These are phyloP conservation scores for Salix purpurea DNA, from an alignment of 345 rosid genomes.

Conservation along the genomic window DNA sequence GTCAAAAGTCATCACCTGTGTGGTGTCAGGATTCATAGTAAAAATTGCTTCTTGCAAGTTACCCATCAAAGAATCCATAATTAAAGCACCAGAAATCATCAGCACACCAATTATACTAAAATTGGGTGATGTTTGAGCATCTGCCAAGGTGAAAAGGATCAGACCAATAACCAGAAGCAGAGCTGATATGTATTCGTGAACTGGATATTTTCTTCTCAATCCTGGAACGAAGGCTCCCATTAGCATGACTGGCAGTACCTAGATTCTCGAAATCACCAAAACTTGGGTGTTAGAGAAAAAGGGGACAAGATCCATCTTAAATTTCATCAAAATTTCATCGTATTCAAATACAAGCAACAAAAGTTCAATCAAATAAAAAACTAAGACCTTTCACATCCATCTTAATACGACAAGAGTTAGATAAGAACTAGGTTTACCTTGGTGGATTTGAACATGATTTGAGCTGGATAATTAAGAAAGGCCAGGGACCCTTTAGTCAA, in stretches of 20 bases:
- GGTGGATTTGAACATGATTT: constrained; percentile 96
- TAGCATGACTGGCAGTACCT: constrained; percentile 95
- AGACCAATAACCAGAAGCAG: constrained; percentile 74
- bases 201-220: constrained; percentile 74
- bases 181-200: constrained; percentile 78
- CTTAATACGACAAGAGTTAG: neutral
- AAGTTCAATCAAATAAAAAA: neutral
- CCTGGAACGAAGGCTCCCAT: constrained; percentile 99
- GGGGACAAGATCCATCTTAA: neutral
- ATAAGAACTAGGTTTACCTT: constrained; percentile 44
- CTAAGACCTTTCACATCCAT: neutral
- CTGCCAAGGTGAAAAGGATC: constrained; percentile 89
- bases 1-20: constrained; percentile 46
- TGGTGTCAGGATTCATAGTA: constrained; percentile 74
- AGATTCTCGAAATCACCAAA: constrained; percentile 13
- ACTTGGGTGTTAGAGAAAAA: neutral
- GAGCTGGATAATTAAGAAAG: constrained; percentile 90
- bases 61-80: constrained; percentile 84
- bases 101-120: constrained; percentile 77
- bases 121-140: constrained; percentile 88
- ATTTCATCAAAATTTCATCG: neutral
- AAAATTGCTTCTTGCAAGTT: constrained; percentile 93
- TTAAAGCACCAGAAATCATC: constrained; percentile 83
- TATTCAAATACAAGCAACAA: neutral
- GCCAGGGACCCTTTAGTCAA: constrained; percentile 94